Evolutionary conservation across 805 yeast genomes (phyloP), one percentile per base, ranked within the genome.

Genomic region (Ogataea nonfermentans): DNA sequence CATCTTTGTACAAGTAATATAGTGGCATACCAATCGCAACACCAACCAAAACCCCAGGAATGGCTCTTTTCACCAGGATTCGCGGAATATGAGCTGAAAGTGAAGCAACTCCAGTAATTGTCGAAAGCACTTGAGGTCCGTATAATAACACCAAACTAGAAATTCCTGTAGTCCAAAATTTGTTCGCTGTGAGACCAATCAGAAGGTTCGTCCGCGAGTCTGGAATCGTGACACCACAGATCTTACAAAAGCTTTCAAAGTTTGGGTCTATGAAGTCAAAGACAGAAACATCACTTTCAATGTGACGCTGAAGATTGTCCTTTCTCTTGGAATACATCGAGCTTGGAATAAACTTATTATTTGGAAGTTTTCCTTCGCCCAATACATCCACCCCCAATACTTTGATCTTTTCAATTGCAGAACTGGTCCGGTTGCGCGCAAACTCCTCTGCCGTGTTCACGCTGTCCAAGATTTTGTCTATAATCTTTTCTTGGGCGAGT

Each of bases 221-320:
- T 67, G 51, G 71, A 40, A 73, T 72, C 56, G 40, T 35, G 9
- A 59, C 37, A 4, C 57, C 58, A 37, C 44, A 49, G 3, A 49
- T 24, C 51, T 64, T 49, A 32, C 78, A 56, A 42, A 81, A 74
- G 3, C 83, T 76, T 27, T 80, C 84, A 45, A 78, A 58, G 0
- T 84, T 73, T 4, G 95, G 86, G 49, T 90, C 95, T 55, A 90
- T 68, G 50, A 89, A 80, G 63, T 93, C 97, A n/a, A 69, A 38
- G 4, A 85, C 28, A 9, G 82, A 77, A 16, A 91, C 70, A 14
- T 76, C 72, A 17, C 77, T 77, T 33, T 76, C 70, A 19, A 90
- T 67, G 27, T 74, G 70, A 46, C 81, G 76, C 24, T 75, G 69
- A 24, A 80, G 62, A 4, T 72, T 60, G 53, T 93, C 96, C 27